Conservation (phyloP, 768 basidiomycete genomes). For the Calocybe gangraenosa region DNA sequence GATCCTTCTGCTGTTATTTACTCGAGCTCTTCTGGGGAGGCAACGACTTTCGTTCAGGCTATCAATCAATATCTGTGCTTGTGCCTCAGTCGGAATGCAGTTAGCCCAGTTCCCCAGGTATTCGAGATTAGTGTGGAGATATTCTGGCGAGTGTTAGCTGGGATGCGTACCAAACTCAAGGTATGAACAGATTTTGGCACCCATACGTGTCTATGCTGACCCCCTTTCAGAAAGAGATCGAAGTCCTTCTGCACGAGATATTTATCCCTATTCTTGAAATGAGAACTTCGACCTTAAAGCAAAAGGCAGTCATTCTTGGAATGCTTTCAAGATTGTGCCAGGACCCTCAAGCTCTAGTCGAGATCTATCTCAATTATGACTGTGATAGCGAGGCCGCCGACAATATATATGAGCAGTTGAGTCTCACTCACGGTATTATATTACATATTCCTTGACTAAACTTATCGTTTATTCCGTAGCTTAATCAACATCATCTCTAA, state of each 20-base stretch:
- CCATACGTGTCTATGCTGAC: constrained; percentile 9
- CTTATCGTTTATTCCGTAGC: constrained; percentile 8
- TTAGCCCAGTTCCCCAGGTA: constrained; percentile 92
- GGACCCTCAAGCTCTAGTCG: constrained; percentile 96
- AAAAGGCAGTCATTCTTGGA: constrained; percentile 88
- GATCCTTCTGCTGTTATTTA: constrained; percentile 89
- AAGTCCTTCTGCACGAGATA: constrained; percentile 97
- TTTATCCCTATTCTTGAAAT: constrained; percentile 98
- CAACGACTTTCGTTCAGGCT: constrained; percentile 87
- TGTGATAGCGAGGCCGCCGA: constrained; percentile 93
- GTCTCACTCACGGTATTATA: constrained; percentile 21
- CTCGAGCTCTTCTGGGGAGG: constrained; percentile 84
- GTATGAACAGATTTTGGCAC: constrained; percentile 35
- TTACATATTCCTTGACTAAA: constrained; percentile 3
- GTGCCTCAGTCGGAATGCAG: constrained; percentile 89
- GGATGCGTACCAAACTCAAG: constrained; percentile 95
- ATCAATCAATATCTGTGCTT: constrained; percentile 95
- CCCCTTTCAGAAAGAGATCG: constrained; percentile 87
- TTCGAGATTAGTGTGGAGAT: constrained; percentile 99
- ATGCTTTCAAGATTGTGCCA: constrained; percentile 88
- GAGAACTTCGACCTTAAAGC: constrained; percentile 92
- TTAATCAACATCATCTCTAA: constrained; percentile 92
- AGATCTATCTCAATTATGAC: constrained; percentile 98
- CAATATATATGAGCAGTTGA: constrained; percentile 96
- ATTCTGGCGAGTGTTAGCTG: constrained; percentile 93